Base-by-base conservation (phyloP, 2,329 filamentous ascomycete species). In the Acephala macrosclerotiorum region DNA sequence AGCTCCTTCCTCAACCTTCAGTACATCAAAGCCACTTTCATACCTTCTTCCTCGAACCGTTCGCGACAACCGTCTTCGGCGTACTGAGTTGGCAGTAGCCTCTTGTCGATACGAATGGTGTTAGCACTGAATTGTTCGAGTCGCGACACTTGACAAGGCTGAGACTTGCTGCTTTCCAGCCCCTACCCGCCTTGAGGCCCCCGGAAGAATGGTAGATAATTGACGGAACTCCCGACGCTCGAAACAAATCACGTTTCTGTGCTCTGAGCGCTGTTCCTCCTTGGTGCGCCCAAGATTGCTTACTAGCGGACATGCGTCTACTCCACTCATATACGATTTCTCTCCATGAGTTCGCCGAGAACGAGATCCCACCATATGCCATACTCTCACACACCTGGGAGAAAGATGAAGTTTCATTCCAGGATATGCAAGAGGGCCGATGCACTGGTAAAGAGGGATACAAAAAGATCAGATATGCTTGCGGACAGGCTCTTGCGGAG, bases 321-420 rank as follows among this genome's bases (percentile, higher is more conserved):
- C 49, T 53, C 49, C 25, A 53, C 18, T 25, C 49, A 29, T 16
- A 7, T 29, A 53, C 49, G 3, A 29, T 53, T 4, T 2, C 16
- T 33, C 49, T 53, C 11, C 25, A 53, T 5, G 49, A 53, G 49
- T 29, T 53, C 25, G 22, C 49, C 25, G 49, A 53, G 22, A 29
- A 53, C 64, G 42, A 68, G 33, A 61, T 66, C 56, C 66, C 65
- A 59, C 61, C 65, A 55, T 71, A 71, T 61, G 66, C 66, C 60
- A 70, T 70, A 67, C 69, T 70, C 26, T 71, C 65, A 62, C 63
- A 71, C 61, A 70, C 62, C 29, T 71, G 64, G 67, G 67, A 64
- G 58, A n/a, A 68, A 16, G 67, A 69, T 40, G 67, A 71, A 61
- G 67, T 71, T 26, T 63, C 38, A 29, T 69, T 47, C 58, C 35